Base-by-base conservation (phyloP, 1,284 basidiomycete species). In the Irpex rosettiformis region DNA sequence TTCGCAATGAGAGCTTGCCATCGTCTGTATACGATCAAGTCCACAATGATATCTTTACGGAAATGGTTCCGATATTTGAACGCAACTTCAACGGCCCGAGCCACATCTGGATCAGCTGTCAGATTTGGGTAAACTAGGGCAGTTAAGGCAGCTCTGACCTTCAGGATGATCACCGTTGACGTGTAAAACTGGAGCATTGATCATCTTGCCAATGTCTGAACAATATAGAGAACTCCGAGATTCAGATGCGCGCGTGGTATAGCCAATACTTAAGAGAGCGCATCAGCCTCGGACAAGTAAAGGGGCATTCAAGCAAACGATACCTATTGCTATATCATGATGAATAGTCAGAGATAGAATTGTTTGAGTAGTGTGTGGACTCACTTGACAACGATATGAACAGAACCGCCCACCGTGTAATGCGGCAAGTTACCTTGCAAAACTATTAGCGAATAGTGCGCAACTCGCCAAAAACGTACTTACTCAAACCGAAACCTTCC, bases 91-190 rank as follows among this genome's bases (percentile, higher is more conserved):
- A 94, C 80, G 1, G 91, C 91, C 3, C 87, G 80, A 4, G 84
- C 81, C 7, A 94, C 92, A 62, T 93, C 91, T 89, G 64, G 33
- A 54, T 16, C 7, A 47, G 24, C 16, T 11, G 25, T 51, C 22
- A n/a, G 10, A 48, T 16, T 16, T 18, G 18, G 21, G 7, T 13
- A 11, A 52, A 47, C n/a, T 25, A 48, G 18, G n/a, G 40, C 5
- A 16, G 37, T 10, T 1, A 28, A 33, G 24, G 7, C n/a, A n/a
- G n/a, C n/a, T n/a, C 58, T 58, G 66, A 90, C 85, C 93, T 81
- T 97, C 94, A 0, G 91, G 91, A 69, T 90, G 76, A 69, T 96
- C 93, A 4, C 94, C 94, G 65, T 96, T 96, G 62, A 95, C 93
- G 63, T 96, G 93, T n/a, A 96, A 70, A 13, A 96, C 85, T 0